These are phyloP conservation scores for Thymus quinquecostatus DNA, from an alignment of 257 asterid species.

Conservation along the genomic window DNA sequence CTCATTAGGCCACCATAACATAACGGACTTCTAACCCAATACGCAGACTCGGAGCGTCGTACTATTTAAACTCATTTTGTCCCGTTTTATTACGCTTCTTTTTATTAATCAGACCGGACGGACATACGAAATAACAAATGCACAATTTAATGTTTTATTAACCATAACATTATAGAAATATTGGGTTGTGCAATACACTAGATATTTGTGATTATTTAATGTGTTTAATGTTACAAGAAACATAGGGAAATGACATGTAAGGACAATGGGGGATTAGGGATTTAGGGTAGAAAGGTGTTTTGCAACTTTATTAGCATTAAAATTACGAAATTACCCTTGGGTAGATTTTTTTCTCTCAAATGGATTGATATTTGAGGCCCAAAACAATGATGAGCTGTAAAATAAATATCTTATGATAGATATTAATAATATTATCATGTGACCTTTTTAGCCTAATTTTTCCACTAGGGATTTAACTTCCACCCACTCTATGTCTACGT, in stretches of 20 bases:
- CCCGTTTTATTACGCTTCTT: too few species aligned
- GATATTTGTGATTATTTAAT: too few species aligned
- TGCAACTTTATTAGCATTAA: neutral
- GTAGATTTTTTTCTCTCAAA: neutral
- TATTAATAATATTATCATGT: neutral
- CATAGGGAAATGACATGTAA: neutral
- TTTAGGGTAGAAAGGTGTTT: neutral
- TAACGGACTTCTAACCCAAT: too few species aligned
- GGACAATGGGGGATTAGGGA: neutral
- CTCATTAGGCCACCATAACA: too few species aligned
- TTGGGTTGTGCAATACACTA: too few species aligned
- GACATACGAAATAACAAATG: too few species aligned
- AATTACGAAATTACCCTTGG: neutral
- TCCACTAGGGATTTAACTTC: slow-evolving; percentile 23
- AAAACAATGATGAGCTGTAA: neutral
- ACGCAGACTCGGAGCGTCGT: too few species aligned
- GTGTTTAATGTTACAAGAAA: neutral
- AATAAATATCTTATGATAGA: slow-evolving; percentile 16
- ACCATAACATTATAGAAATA: too few species aligned
- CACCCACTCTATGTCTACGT: slow-evolving; percentile 17
- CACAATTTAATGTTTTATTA: too few species aligned
- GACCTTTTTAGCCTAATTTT: slow-evolving; percentile 21
- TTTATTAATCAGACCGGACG: too few species aligned
- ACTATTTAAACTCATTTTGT: too few species aligned
- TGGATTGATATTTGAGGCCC: neutral